Conservation (phyloP, 2,329 filamentous ascomycete species). For the Phaeosphaeria sp. region DNA sequence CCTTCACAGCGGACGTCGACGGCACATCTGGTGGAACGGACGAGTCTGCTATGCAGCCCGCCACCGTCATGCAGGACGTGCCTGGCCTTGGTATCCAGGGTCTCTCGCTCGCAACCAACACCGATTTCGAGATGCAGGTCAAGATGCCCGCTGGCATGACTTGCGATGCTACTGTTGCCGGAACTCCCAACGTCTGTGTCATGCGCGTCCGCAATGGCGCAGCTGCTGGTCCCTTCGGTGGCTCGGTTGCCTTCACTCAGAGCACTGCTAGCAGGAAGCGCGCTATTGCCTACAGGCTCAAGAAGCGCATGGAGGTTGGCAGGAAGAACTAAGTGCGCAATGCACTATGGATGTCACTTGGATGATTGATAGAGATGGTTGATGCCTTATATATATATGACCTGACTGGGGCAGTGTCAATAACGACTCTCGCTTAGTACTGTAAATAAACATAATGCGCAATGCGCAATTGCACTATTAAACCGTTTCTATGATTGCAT, state of each 20-base stretch:
- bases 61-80: constrained; percentile 66
- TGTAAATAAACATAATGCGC: constrained; percentile 10
- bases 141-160: constrained; percentile 73
- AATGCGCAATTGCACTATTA: neutral
- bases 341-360: neutral
- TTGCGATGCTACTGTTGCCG: constrained; percentile 66
- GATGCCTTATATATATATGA: constrained; percentile 5
- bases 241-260: constrained; percentile 71
- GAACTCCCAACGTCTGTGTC: constrained; percentile 68
- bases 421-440: neutral
- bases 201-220: constrained; percentile 69
- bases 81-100: constrained; percentile 65
- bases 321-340: constrained; percentile 24
- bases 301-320: constrained; percentile 47
- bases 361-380: neutral
- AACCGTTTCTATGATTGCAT: neutral
- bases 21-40: constrained; percentile 69
- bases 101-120: constrained; percentile 63
- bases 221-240: constrained; percentile 70
- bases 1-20: constrained; percentile 67
- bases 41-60: constrained; percentile 64
- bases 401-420: constrained; percentile 22
- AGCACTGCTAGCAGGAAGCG: constrained; percentile 64
- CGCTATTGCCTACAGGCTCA: constrained; percentile 62
- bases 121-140: constrained; percentile 68